These are phyloP conservation scores for Candida vaughaniae DNA, from an alignment of 805 yeast species.

Conservation along the genomic window DNA sequence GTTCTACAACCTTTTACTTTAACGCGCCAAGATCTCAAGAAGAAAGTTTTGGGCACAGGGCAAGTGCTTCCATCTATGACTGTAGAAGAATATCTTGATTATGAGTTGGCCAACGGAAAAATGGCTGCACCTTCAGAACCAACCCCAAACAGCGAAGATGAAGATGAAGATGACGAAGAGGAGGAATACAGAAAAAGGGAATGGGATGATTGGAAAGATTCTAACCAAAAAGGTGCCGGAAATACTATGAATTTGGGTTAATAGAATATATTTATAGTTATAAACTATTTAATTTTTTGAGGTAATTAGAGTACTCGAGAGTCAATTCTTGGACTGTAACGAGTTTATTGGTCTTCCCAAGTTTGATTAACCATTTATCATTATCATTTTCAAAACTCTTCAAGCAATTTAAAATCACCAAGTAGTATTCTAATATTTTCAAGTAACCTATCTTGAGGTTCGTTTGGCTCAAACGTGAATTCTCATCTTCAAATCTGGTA, in stretches of 20 bases:
- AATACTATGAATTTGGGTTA: constrained; percentile 58
- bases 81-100: constrained; percentile 85
- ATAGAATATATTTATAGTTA: constrained; percentile 1
- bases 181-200: constrained; percentile 74
- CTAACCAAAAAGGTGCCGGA: constrained; percentile 85
- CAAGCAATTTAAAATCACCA: constrained; percentile 39
- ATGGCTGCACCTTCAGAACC: constrained; percentile 52
- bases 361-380: constrained; percentile 37
- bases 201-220: constrained; percentile 94
- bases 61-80: constrained; percentile 92
- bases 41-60: constrained; percentile 84
- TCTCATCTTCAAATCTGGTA: constrained; percentile 30
- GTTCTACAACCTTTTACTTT: constrained; percentile 83
- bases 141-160: constrained; percentile 32
- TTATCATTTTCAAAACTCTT: constrained; percentile 32
- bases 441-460: constrained; percentile 34
- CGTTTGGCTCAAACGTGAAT: constrained; percentile 12
- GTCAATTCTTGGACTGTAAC: constrained; percentile 28
- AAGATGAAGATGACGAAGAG: constrained; percentile 49
- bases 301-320: constrained; percentile 23
- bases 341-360: constrained; percentile 13
- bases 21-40: constrained; percentile 55
- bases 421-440: constrained; percentile 40
- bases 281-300: constrained; percentile 6
- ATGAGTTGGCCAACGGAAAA: constrained; percentile 83